Base-by-base conservation (phyloP, 345 rosid species). In the Hirschfeldia incana region DNA sequence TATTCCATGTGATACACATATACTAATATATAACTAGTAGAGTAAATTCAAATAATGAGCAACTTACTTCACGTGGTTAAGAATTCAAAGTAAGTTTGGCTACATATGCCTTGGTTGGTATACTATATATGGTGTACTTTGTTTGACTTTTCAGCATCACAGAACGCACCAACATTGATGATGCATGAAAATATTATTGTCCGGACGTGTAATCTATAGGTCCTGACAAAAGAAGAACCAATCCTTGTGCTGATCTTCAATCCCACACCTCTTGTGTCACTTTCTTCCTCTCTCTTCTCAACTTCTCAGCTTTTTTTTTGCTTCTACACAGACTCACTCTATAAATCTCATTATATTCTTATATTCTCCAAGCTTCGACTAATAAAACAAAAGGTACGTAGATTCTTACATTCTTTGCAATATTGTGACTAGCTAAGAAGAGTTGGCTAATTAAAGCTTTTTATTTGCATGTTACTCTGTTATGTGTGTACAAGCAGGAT, bases 201-300 rank as follows among this genome's bases (percentile, higher is more conserved):
- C 68, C 55, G 26, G 68, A 67, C 77, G 78, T 59, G 51, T 57
- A 65, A 15, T 72, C 27, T 49, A 16, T 27, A 26, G 67, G 33
- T 78, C 8, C 57, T n/a, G 57, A 79, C 78, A 79, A 74, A 74
- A 62, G 1, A 62, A 60, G 37, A 79, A 79, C 78, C 78, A 69
- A 74, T 79, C 75, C 30, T 1, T 33, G 37, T 44, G 37, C 57
- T 72, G 57, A 27, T 60, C 78, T 53, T 77, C 70, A 68, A 68
- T 51, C 70, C 10, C 70, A 46, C 75, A 79, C 82, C 82, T 62
- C 78, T 79, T 68, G 65, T 53, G 78, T 79, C 75, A 51, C 78
- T 74, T 73, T 79, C 78, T 51, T 30, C 32, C 44, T 74, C 33
- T 62, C 53, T 60, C 78, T 67, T 72, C 61, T 65, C 75, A 61